These are phyloP conservation scores for Plenodomus tracheiphilus DNA, from an alignment of 2,329 filamentous ascomycete species.

Conservation along the genomic window DNA sequence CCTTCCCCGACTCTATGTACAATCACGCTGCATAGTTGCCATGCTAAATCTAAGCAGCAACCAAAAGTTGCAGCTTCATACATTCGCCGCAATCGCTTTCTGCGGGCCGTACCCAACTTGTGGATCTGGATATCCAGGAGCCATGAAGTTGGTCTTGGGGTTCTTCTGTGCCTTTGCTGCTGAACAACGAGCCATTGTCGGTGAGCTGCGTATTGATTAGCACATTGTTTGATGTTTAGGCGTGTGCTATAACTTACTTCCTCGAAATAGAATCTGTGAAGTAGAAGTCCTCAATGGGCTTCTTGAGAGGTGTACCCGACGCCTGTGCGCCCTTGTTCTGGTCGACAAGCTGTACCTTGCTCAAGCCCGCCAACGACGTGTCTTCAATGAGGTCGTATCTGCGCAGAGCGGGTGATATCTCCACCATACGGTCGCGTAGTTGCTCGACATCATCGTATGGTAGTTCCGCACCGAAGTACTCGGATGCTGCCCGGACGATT, in stretches of 20 bases:
- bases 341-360: slow-evolving; percentile 93
- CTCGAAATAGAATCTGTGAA: slow-evolving; percentile 97
- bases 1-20: slow-evolving; percentile 35
- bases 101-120: slow-evolving; percentile 48
- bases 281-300: slow-evolving; percentile 93
- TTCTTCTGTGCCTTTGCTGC: slow-evolving; percentile 75
- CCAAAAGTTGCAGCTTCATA: slow-evolving; percentile 21
- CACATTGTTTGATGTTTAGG: background rate
- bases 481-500: slow-evolving; percentile 89
- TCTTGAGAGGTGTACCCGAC: slow-evolving; percentile 75
- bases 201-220: slow-evolving; percentile 66
- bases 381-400: slow-evolving; percentile 91
- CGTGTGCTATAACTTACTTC: slow-evolving; percentile 64
- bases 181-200: slow-evolving; percentile 97
- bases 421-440: slow-evolving; percentile 89
- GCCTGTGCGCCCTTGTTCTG: slow-evolving; percentile 86
- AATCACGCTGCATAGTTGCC: slow-evolving; percentile 22
- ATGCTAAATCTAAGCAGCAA: slow-evolving; percentile 4
- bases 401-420: slow-evolving; percentile 88
- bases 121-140: slow-evolving; percentile 49
- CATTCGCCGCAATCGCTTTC: slow-evolving; percentile 27
- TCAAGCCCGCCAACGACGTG: slow-evolving; percentile 69
- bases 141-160: slow-evolving; percentile 56
- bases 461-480: slow-evolving; percentile 84
- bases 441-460: slow-evolving; percentile 91